phyloP scores from a whole-genome alignment of 768 basidiomycete species.

The Amanita subjunquillea region DNA sequence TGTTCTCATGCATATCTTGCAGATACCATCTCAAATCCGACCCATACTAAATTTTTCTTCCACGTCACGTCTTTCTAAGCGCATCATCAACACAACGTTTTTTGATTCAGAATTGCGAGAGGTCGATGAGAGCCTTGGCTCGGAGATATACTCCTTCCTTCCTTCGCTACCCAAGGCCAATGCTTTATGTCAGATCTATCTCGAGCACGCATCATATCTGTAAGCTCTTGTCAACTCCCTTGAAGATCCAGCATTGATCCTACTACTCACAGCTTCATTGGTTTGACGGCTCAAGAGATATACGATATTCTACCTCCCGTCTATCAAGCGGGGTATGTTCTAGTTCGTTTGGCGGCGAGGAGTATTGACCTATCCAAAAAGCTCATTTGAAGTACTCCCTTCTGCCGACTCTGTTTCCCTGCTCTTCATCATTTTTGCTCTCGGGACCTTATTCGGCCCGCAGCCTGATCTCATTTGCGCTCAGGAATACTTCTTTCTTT shows the following conservation, averaged over 20 bases:
- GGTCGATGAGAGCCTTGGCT: slow-evolving; percentile 24
- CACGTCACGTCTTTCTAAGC: slow-evolving; percentile 24
- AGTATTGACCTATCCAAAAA: neutral
- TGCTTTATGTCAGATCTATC: slow-evolving; percentile 52
- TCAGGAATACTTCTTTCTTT: slow-evolving; percentile 51
- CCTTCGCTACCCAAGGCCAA: slow-evolving; percentile 52
- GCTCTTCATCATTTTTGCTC: slow-evolving; percentile 55
- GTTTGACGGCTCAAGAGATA: slow-evolving; percentile 43
- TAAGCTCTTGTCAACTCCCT: slow-evolving; percentile 17
- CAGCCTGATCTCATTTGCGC: slow-evolving; percentile 43
- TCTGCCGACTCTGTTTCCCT: slow-evolving; percentile 44
- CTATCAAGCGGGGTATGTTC: slow-evolving; percentile 38
- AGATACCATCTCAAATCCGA: slow-evolving; percentile 1
- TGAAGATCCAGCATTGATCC: neutral
- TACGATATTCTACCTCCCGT: slow-evolving; percentile 42
- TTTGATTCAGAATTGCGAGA: slow-evolving; percentile 22
- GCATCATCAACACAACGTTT: slow-evolving; percentile 23
- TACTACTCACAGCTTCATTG: slow-evolving; percentile 32
- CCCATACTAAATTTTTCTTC: neutral
- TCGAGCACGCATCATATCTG: slow-evolving; percentile 52
- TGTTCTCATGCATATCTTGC: neutral
- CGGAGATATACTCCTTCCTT: slow-evolving; percentile 35
- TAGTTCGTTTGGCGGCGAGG: neutral
- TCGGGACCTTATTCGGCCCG: slow-evolving; percentile 49
- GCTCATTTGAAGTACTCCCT: neutral